phyloP scores from a whole-genome alignment of 225 moss, liverwort and hornwort genomes.

The Bryum argenteum region DNA sequence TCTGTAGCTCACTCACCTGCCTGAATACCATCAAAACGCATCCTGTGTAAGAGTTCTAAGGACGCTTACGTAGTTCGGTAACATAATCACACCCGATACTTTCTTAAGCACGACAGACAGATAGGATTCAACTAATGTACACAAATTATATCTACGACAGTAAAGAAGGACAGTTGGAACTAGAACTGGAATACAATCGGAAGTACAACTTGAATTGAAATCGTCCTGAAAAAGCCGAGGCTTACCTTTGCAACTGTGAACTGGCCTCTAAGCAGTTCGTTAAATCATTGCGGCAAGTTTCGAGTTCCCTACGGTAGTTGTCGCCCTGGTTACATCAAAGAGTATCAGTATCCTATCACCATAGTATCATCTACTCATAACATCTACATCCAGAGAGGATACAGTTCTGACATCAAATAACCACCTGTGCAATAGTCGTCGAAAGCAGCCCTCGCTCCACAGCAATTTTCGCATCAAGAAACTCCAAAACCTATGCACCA shows the following conservation, averaged over 20 bases:
- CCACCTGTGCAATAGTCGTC: slow-evolving; percentile 71
- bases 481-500: slow-evolving; percentile 52
- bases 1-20: slow-evolving; percentile 72
- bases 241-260: slow-evolving; percentile 74
- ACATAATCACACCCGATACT: background rate
- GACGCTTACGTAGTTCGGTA: background rate
- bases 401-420: background rate
- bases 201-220: background rate
- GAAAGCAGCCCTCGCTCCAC: slow-evolving; percentile 41
- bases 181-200: too few species aligned
- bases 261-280: slow-evolving; percentile 81
- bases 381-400: background rate
- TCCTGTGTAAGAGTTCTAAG: background rate
- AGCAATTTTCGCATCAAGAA: slow-evolving; percentile 65
- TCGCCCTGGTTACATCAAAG: slow-evolving; percentile 49
- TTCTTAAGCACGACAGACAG: background rate
- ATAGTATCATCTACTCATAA: background rate
- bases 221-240: background rate
- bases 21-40: slow-evolving; percentile 33
- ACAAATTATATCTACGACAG: background rate
- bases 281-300: slow-evolving; percentile 80
- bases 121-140: background rate
- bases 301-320: slow-evolving; percentile 63
- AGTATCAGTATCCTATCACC: slow-evolving; percentile 5
- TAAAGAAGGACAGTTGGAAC: background rate